Evolutionary conservation across 2,329 filamentous ascomycete species (phyloP), one percentile per base, ranked within the genome.

Genomic region (Grosmannia huntii): DNA sequence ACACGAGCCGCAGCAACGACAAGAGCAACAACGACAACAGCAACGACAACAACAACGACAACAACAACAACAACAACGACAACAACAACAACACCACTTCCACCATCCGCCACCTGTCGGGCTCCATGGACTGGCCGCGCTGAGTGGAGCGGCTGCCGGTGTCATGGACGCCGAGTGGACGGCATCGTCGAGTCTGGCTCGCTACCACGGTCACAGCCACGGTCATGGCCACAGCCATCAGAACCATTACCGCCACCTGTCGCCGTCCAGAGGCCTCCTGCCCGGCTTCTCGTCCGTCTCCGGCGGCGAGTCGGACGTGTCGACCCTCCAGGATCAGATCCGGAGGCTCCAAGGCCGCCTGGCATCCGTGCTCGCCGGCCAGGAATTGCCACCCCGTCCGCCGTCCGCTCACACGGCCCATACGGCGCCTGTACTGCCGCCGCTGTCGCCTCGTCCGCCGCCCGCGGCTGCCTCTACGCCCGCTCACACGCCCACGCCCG

Each of bases 271-370:
- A 38, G 36, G 36, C 12, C 36, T 16, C 12, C 36, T 16, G 36
- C 36, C 36, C 12, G 36, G 36, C 36, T 38, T 38, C 5, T 36
- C 59, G n/a, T 60, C 62, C 23, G 33, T 48, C 3, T 36, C 56
- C 44, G 58, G 59, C 11, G 60, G 58, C 44, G 52, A 62, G 2
- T 46, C 63, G 7, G 71, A 76, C 38, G 55, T 74, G 12, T 69
- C 74, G 27, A 65, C 66, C 0, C 64, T 79, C 62, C 71, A 66
- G 59, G 64, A 60, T 14, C 69, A 70, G 59, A 72, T 79, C 19
- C 67, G 62, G 41, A 67, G 75, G 10, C 72, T 80, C 9, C 75
- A 80, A 66, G 68, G 73, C 21, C 71, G 73, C 60, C 64, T 76
- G 3, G 67, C 67, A 6, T 66, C 63, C 60, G 60, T 21, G 63